phyloP scores from a whole-genome alignment of 345 rosid genomes.

The thale cress (Arabidopsis thaliana) region TAIR10.1 NC_003070.9:2943001-2943500 shows the following conservation, averaged over 20 bases:
- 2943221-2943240: constrained; percentile 40
- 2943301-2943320: constrained; percentile 28
- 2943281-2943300: constrained; percentile 32
- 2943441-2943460: constrained; percentile 27
- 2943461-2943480: constrained; percentile 41
- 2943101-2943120: constrained; percentile 3
- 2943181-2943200: constrained; percentile 66
- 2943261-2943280: constrained; percentile 10
- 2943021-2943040: constrained; percentile 37
- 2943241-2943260: constrained; percentile 12
- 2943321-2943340: constrained; percentile 27
- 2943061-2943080: constrained; percentile 41
- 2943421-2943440: constrained; percentile 43
- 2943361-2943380: constrained; percentile 18
- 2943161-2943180: constrained; percentile 69
- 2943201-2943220: constrained; percentile 52
- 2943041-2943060: constrained; percentile 29
- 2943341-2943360: constrained; percentile 21
- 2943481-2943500: constrained; percentile 53
- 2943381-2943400: constrained; percentile 22
- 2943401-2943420: constrained; percentile 38
- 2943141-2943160: neutral
- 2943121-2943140: neutral
- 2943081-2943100: neutral
- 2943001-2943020: constrained; percentile 32